Evolutionary conservation across 2,329 filamentous ascomycete genomes (phyloP).

Genomic region (Fusarium pseudograminearum): DNA sequence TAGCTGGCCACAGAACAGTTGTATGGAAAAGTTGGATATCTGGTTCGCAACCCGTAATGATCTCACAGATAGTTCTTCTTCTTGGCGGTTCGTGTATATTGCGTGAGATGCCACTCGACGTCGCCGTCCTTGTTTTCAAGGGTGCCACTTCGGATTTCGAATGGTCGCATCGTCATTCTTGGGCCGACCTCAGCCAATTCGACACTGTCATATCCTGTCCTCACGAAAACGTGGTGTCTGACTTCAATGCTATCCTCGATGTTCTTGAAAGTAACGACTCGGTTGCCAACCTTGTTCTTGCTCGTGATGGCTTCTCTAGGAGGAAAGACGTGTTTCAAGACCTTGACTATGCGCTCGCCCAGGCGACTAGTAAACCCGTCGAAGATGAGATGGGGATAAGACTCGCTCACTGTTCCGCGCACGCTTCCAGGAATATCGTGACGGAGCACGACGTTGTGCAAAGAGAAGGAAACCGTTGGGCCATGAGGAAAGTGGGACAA

Average conservation of each 20-base stretch:
- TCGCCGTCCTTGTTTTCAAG: slow-evolving; percentile 96
- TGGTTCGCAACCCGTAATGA: background rate
- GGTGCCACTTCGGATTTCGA: slow-evolving; percentile 92
- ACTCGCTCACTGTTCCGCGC: slow-evolving; percentile 89
- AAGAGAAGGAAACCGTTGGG: slow-evolving; percentile 81
- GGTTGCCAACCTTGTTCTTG: slow-evolving; percentile 82
- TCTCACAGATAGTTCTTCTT: slow-evolving; percentile 94
- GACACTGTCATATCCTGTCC: slow-evolving; percentile 89
- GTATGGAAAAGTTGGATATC: background rate
- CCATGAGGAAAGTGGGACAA: slow-evolving; percentile 90
- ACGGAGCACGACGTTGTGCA: slow-evolving; percentile 92
- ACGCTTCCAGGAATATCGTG: slow-evolving; percentile 92
- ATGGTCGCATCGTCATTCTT: slow-evolving; percentile 95
- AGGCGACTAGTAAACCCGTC: slow-evolving; percentile 89
- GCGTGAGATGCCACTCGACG: slow-evolving; percentile 94
- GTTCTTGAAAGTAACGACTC: slow-evolving; percentile 94
- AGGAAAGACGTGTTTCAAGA: slow-evolving; percentile 94
- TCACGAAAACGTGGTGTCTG: slow-evolving; percentile 84
- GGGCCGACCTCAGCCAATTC: slow-evolving; percentile 92
- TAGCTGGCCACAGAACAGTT: background rate
- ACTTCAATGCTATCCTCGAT: slow-evolving; percentile 95
- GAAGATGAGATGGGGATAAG: slow-evolving; percentile 94
- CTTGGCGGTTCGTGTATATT: slow-evolving; percentile 91
- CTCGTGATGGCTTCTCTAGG: slow-evolving; percentile 81
- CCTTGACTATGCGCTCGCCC: slow-evolving; percentile 85